These are phyloP conservation scores for Lojkania enalia DNA, from an alignment of 2,329 filamentous ascomycete species.

Conservation along the genomic window DNA sequence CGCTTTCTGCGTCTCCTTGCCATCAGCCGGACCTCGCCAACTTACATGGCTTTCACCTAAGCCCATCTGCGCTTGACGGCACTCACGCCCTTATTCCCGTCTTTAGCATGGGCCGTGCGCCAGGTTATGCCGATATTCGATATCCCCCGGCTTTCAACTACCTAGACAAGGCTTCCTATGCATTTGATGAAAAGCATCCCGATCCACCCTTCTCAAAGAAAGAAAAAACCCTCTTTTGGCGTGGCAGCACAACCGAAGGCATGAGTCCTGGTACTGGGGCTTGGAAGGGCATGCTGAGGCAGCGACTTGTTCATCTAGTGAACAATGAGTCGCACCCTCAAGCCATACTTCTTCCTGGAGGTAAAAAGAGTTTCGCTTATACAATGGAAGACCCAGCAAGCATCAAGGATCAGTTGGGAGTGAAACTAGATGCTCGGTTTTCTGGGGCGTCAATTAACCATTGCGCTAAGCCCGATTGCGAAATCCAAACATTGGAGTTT, in stretches of 20 bases:
- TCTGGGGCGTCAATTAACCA: constrained; percentile 59
- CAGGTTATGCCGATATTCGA: constrained; percentile 75
- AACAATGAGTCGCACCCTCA: constrained; percentile 38
- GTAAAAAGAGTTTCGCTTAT: constrained; percentile 61
- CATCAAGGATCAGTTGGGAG: constrained; percentile 58
- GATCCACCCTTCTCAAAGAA: constrained; percentile 64
- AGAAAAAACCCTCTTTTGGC: constrained; percentile 71
- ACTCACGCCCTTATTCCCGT: constrained; percentile 70
- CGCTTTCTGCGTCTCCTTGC: constrained; percentile 67
- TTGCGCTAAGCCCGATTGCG: constrained; percentile 58
- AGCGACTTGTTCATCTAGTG: constrained; percentile 70
- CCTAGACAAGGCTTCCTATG: constrained; percentile 59
- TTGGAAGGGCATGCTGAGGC: constrained; percentile 69
- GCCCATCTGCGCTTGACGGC: constrained; percentile 63
- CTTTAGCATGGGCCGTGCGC: constrained; percentile 74
- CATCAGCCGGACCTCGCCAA: constrained; percentile 75
- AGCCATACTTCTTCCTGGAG: constrained; percentile 44
- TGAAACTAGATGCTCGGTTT: constrained; percentile 60
- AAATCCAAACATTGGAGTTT: constrained; percentile 58
- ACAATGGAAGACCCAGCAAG: constrained; percentile 57
- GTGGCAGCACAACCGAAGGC: constrained; percentile 64
- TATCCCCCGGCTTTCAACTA: constrained; percentile 70
- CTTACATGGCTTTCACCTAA: constrained; percentile 73
- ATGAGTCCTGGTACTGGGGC: constrained; percentile 52
- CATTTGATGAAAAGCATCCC: constrained; percentile 54